Base-by-base conservation (phyloP, 495 filamentous ascomycete genomes). In the Aspergillus baeticus region DNA sequence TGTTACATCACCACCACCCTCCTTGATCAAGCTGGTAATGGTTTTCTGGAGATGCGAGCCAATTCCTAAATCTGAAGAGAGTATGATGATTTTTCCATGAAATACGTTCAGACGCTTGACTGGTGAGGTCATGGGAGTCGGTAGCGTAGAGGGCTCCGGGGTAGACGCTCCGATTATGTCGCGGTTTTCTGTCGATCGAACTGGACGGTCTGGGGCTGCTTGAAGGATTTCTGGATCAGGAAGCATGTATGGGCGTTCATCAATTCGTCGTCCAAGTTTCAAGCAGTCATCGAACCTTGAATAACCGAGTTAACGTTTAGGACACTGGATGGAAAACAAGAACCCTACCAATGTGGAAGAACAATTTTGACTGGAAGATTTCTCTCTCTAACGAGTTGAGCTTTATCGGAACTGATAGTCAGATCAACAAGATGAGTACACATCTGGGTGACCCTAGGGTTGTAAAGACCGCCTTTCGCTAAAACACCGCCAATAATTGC, bases 261-360 rank as follows among this genome's bases (percentile, higher is more conserved):
- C 84, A 54, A 99, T 96, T 44, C 88, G 82, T 62, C 87, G 87
- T 35, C 92, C 90, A 41, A 99, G 84, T 69, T 88, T 91, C 33
- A 99, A 81, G 68, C 94, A 99, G 65, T 96, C 93, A 60, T 98
- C 94, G 63, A 99, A 96, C 90, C 89, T 93, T 52, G 10, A 31
- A 52, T 36, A 34, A 11, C 34, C 51, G 41, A 21, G 18, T 48
- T 10, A 35, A 15, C 3, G 20, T 46, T 5, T 5, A 10, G 35
- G 17, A 8, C 26, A 35, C 13, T 5, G 4, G 10, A 11, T 5
- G 15, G 14, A 38, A 13, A 35, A 18, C 6, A 48, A 33, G 63
- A 47, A 58, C 50, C 78, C 62, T 78, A 91, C 94, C 95, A 98
- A 66, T 99, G 95, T 26, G 95, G 95, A 46, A 98, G 77, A n/a